A percentile compares a stretch with the other conserved stretches of the same genome.
Evolutionary conservation across 2,329 filamentous ascomycete species (phyloP).

Genomic region (Exophiala sp.): DNA sequence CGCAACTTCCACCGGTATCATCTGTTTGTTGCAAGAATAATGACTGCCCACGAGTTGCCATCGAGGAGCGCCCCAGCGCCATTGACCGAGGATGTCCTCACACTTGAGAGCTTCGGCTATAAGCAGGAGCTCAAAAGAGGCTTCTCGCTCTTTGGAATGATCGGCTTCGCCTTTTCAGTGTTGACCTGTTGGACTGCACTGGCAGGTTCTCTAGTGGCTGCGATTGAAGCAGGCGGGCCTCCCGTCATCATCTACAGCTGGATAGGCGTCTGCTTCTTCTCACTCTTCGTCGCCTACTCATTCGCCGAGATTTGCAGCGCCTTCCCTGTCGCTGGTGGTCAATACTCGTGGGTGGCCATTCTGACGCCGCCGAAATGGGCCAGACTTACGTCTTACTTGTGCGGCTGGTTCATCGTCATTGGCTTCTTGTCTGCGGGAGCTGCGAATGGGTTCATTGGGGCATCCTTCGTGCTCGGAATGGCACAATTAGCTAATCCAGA

Average conservation of each 20-base stretch:
- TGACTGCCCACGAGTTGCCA: constrained; percentile 4
- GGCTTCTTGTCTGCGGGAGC: too few relatives aligned
- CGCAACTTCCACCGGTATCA: background rate
- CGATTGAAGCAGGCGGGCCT: too few relatives aligned
- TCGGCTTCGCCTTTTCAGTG: constrained; percentile 35
- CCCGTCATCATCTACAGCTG: too few relatives aligned
- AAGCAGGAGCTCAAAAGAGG: constrained; percentile 52
- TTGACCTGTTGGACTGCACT: too few relatives aligned
- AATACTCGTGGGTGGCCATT: constrained; percentile 35
- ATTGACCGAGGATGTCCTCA: constrained; percentile 8
- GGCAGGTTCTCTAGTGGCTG: too few relatives aligned
- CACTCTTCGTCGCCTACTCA: too few relatives aligned
- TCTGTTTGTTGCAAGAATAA: background rate
- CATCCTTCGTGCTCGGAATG: too few relatives aligned
- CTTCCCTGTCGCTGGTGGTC: constrained; percentile 51
- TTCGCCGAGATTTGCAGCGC: constrained; percentile 39
- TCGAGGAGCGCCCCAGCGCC: background rate
- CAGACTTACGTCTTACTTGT: constrained; percentile 33
- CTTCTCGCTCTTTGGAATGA: constrained; percentile 55
- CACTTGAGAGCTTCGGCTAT: constrained; percentile 3
- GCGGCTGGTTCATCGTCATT: too few relatives aligned
- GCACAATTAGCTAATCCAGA: too few relatives aligned
- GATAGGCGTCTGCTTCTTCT: too few relatives aligned
- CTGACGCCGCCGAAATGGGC: constrained; percentile 28
- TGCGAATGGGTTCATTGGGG: too few relatives aligned